A percentile compares a stretch with the other conserved stretches of the same genome.
Conservation (phyloP, 163 green algal genomes). For the Chlamydomonas reinhardtii region DNA sequence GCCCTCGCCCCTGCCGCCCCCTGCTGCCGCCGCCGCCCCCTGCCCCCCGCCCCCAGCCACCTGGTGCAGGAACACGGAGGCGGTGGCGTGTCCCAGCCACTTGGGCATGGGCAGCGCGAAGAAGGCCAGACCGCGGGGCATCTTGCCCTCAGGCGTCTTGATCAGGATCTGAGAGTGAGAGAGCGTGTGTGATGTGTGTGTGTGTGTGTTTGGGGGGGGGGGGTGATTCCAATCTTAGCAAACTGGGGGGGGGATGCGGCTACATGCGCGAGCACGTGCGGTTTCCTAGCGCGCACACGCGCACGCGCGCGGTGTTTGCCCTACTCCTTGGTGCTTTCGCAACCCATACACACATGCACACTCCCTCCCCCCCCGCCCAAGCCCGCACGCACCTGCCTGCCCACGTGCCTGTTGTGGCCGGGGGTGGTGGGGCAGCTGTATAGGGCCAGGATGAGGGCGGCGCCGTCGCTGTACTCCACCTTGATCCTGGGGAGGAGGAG, state of each 20-base stretch:
- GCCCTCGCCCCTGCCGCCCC: too few relatives aligned
- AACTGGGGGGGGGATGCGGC: too few relatives aligned
- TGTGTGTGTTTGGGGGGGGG: not conserved
- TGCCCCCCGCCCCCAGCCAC: not conserved
- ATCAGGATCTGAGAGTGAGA: not conserved
- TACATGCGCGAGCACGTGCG: too few relatives aligned
- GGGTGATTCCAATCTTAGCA: too few relatives aligned
- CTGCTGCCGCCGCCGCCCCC: too few relatives aligned
- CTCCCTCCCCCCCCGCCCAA: not conserved
- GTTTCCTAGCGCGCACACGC: too few relatives aligned
- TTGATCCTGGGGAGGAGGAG: not conserved
- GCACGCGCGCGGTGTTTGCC: too few relatives aligned
- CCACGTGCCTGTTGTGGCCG: slow-evolving; percentile 7
- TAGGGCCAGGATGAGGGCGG: slow-evolving; percentile 1
- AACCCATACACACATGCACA: too few relatives aligned
- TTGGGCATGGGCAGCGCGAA: slow-evolving; percentile 12
- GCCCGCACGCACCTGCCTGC: not conserved
- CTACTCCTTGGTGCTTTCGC: too few relatives aligned
- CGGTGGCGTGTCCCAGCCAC: slow-evolving; percentile 6
- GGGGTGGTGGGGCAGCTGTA: slow-evolving; percentile 13
- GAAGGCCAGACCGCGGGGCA: slow-evolving; percentile 20
- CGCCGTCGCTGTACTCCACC: not conserved
- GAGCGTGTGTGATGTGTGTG: too few relatives aligned
- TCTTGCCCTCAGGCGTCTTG: not conserved
- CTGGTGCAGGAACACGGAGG: slow-evolving; percentile 34